Percentiles rank a stretch among this genome's conserved stretches.
These are phyloP conservation scores for Wickerhamomyces strasburgensis DNA, from an alignment of 805 yeast species.

Conservation along the genomic window DNA sequence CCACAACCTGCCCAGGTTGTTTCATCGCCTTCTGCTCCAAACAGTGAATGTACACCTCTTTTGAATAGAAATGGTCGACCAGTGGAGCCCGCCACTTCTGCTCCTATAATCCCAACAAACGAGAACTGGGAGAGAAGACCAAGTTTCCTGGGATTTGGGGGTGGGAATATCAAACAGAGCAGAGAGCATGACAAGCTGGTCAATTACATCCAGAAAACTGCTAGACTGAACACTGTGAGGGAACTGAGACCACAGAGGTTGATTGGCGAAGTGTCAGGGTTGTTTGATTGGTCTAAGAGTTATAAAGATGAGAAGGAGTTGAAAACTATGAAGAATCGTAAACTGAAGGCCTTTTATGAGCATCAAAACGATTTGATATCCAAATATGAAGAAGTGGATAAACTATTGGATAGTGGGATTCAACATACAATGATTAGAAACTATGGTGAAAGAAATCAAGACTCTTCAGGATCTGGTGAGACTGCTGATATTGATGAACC, in stretches of 20 bases:
- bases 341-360: conserved; percentile 41
- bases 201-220: conserved; percentile 16
- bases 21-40: no score
- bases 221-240: conserved; percentile 19
- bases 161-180: conserved; percentile 16
- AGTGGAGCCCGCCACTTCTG: neutral
- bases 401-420: conserved; percentile 64
- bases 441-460: conserved; percentile 33
- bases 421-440: conserved; percentile 59
- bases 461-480: no score
- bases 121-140: conserved; percentile 11
- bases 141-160: conserved; percentile 19
- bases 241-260: conserved; percentile 42
- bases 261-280: conserved; percentile 37
- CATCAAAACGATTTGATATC: conserved; percentile 57
- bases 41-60: neutral
- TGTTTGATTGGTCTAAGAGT: conserved; percentile 36
- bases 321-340: conserved; percentile 21
- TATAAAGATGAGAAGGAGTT: conserved; percentile 23
- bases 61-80: no score
- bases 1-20: neutral
- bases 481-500: neutral
- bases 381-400: conserved; percentile 55
- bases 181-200: conserved; percentile 20
- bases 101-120: neutral